Evolutionary conservation across 1,284 basidiomycete species (phyloP).

Genomic region (Irpex sp.): DNA sequence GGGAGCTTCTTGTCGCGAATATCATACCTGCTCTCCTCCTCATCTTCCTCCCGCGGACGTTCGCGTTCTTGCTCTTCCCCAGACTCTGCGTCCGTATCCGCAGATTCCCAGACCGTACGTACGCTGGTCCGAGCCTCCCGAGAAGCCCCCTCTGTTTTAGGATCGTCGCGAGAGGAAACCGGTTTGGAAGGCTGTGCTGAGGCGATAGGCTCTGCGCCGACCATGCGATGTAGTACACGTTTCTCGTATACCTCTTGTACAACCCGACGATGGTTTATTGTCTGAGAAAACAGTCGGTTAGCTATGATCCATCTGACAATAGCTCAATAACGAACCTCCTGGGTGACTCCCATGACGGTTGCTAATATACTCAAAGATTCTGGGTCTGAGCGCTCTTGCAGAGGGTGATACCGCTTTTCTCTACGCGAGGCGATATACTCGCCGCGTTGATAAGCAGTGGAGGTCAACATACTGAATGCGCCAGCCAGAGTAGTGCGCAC

Average conservation of each 20-base stretch:
- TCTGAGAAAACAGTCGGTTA: slow-evolving; percentile 35
- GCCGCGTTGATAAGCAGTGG: slow-evolving; percentile 58
- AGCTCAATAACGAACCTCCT: slow-evolving; percentile 58
- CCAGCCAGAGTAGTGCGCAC: slow-evolving; percentile 85
- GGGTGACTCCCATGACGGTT: slow-evolving; percentile 78
- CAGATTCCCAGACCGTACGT: slow-evolving; percentile 36
- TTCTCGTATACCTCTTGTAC: slow-evolving; percentile 71
- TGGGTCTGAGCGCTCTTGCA: slow-evolving; percentile 45
- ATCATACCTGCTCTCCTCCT: slow-evolving; percentile 51
- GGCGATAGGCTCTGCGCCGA: slow-evolving; percentile 44
- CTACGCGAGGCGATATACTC: slow-evolving; percentile 54
- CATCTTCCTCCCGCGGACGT: slow-evolving; percentile 22
- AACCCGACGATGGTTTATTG: slow-evolving; percentile 65
- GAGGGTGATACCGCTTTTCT: slow-evolving; percentile 40
- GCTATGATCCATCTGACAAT: not conserved
- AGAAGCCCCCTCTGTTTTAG: slow-evolving; percentile 10
- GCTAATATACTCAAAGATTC: slow-evolving; percentile 80
- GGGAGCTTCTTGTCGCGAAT: slow-evolving; percentile 39
- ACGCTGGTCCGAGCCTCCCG: slow-evolving; percentile 24
- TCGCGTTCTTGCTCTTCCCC: slow-evolving; percentile 17
- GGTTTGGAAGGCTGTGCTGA: slow-evolving; percentile 13
- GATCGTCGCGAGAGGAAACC: slow-evolving; percentile 19
- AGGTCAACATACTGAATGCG: slow-evolving; percentile 81
- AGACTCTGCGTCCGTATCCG: slow-evolving; percentile 35
- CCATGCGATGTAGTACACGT: slow-evolving; percentile 54